phyloP scores from a whole-genome alignment of 345 rosid species.

The Theobroma cacao region DNA sequence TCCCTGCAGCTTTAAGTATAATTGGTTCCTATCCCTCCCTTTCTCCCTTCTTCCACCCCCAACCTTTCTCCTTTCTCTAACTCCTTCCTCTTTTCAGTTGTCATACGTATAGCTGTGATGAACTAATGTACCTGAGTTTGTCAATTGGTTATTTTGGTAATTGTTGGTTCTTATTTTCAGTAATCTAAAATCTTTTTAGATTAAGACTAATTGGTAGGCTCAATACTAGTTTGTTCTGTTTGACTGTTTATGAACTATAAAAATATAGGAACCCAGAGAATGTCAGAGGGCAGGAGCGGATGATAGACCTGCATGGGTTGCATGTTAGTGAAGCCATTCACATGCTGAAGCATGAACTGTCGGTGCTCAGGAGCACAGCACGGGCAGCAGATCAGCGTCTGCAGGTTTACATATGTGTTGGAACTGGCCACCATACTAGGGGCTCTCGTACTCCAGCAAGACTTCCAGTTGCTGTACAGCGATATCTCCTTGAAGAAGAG shows the following conservation, averaged over 20 bases:
- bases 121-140: slow-evolving; percentile 4
- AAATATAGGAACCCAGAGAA: slow-evolving; percentile 77
- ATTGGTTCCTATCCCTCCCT: neutral
- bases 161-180: neutral
- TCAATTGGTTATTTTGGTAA: neutral
- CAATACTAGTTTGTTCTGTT: slow-evolving; percentile 12
- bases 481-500: slow-evolving; percentile 89
- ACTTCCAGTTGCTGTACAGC: slow-evolving; percentile 90
- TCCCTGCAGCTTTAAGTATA: neutral
- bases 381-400: slow-evolving; percentile 76
- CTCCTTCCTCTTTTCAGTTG: neutral
- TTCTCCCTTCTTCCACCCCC: neutral
- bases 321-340: slow-evolving; percentile 90
- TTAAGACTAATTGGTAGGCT: neutral
- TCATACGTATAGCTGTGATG: neutral
- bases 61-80: neutral
- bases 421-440: slow-evolving; percentile 93
- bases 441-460: slow-evolving; percentile 91
- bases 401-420: slow-evolving; percentile 89
- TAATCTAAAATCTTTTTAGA: neutral
- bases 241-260: neutral
- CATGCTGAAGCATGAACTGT: slow-evolving; percentile 79
- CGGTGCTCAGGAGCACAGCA: slow-evolving; percentile 66
- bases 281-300: slow-evolving; percentile 77
- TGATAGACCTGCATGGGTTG: slow-evolving; percentile 97